Conservation (phyloP, 345 rosid species). For the Eucalyptus sp. region DNA sequence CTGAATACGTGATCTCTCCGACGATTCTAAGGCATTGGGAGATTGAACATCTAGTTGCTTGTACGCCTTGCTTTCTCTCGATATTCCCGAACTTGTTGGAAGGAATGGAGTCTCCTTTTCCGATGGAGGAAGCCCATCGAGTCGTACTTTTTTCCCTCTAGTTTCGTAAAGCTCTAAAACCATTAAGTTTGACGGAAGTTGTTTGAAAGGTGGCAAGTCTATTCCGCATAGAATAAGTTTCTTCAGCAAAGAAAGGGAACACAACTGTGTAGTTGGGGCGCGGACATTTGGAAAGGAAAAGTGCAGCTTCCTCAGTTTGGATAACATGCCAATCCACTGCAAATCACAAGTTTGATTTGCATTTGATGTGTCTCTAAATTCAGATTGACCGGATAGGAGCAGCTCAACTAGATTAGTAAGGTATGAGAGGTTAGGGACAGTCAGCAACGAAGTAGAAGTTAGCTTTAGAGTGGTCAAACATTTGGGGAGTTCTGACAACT, state of each 20-base stretch:
- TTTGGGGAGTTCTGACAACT: not conserved
- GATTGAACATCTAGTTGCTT: rapidly evolving
- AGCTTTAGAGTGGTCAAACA: not conserved
- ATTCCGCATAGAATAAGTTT: rapidly evolving
- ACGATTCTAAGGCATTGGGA: rapidly evolving
- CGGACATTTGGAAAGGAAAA: too few relatives aligned
- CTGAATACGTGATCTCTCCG: rapidly evolving
- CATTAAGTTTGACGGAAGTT: not conserved
- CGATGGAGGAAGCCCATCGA: not conserved
- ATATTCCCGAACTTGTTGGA: too few relatives aligned
- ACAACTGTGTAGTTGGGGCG: not conserved
- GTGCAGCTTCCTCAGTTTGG: too few relatives aligned
- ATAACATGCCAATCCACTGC: too few relatives aligned
- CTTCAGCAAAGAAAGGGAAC: not conserved
- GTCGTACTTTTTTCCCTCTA: not conserved
- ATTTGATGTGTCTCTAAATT: rapidly evolving
- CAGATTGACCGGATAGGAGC: rapidly evolving
- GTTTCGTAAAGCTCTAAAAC: not conserved
- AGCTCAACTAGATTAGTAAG: rapidly evolving
- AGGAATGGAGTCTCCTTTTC: too few relatives aligned
- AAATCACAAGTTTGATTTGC: too few relatives aligned
- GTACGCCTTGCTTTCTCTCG: rapidly evolving
- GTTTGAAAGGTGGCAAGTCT: not conserved
- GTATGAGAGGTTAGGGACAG: not conserved
- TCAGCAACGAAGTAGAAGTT: rapidly evolving